phyloP scores from a whole-genome alignment of 169 alveolate species.

The Eimeria maxima region DNA sequence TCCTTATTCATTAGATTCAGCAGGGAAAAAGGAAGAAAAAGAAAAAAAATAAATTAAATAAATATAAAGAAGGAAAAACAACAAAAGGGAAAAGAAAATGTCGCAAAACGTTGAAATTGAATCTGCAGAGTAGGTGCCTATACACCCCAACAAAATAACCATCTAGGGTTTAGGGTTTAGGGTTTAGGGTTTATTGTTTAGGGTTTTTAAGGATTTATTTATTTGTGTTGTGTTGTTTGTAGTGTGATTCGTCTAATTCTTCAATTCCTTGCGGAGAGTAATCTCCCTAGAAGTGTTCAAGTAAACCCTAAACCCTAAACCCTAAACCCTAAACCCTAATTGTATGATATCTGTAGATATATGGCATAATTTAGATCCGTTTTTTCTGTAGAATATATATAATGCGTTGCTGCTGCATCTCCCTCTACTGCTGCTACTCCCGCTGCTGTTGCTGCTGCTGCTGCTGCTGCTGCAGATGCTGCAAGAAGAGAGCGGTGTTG shows the following conservation, averaged over 20 bases:
- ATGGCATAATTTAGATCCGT: too few species aligned
- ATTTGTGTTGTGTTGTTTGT: neutral
- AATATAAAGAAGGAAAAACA: neutral
- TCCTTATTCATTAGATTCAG: neutral
- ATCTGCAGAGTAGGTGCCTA: slow-evolving; percentile 71
- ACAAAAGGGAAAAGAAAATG: neutral
- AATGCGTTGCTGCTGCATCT: too few species aligned
- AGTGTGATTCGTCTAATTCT: slow-evolving; percentile 82
- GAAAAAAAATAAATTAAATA: neutral
- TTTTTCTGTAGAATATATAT: too few species aligned
- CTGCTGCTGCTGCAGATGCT: slow-evolving; percentile 61
- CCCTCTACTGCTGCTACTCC: neutral
- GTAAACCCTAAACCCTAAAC: neutral
- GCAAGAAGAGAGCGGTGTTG: slow-evolving; percentile 85
- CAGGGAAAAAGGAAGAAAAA: neutral
- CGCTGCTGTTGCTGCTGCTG: neutral
- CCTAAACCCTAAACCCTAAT: too few species aligned
- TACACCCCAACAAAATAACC: neutral
- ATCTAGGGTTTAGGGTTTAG: neutral
- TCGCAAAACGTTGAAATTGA: slow-evolving; percentile 83
- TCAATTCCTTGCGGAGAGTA: slow-evolving; percentile 85
- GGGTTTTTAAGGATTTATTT: neutral
- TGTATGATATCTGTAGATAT: neutral
- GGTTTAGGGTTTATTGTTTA: neutral
- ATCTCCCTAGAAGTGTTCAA: slow-evolving; percentile 79